Percentiles rank a stretch among this genome's conserved stretches.
phyloP scores from a whole-genome alignment of 306 rosid species.

The Lablab purpureus region DNA sequence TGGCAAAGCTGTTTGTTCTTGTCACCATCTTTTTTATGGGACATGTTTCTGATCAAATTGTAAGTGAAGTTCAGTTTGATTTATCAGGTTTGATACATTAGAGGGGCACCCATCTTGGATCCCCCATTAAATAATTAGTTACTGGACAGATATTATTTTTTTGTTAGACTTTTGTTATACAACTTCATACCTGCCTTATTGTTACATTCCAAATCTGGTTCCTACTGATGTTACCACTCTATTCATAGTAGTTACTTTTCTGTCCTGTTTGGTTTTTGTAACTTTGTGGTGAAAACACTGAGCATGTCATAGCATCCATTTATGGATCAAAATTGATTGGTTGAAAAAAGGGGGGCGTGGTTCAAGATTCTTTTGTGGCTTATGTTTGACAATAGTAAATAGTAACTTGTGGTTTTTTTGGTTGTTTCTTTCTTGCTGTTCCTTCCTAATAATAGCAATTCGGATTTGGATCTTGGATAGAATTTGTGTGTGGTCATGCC shows the following conservation, averaged over 20 bases:
- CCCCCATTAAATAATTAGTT: slow-evolving; percentile 65
- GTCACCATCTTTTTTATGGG: slow-evolving; percentile 53
- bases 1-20: slow-evolving; percentile 64
- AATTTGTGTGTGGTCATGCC: slow-evolving; percentile 36
- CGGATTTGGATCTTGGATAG: slow-evolving; percentile 29
- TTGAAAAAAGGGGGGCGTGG: background rate
- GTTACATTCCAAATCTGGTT: slow-evolving; percentile 24
- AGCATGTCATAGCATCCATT: slow-evolving; percentile 16
- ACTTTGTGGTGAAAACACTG: background rate
- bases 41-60: slow-evolving; percentile 60
- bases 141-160: slow-evolving; percentile 50
- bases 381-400: slow-evolving; percentile 4
- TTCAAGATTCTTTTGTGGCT: slow-evolving; percentile 15
- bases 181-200: slow-evolving; percentile 35
- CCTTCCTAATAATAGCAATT: slow-evolving; percentile 24
- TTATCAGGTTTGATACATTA: slow-evolving; percentile 60
- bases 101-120: slow-evolving; percentile 61
- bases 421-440: slow-evolving; percentile 31
- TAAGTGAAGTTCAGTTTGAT: slow-evolving; percentile 66
- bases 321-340: slow-evolving; percentile 26
- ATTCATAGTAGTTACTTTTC: background rate
- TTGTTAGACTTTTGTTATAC: slow-evolving; percentile 43
- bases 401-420: background rate
- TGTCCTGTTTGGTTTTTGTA: slow-evolving; percentile 11
- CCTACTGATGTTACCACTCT: background rate